These are phyloP conservation scores for Ustilago shanxiensis DNA, from an alignment of 1,284 basidiomycete species.

Conservation along the genomic window DNA sequence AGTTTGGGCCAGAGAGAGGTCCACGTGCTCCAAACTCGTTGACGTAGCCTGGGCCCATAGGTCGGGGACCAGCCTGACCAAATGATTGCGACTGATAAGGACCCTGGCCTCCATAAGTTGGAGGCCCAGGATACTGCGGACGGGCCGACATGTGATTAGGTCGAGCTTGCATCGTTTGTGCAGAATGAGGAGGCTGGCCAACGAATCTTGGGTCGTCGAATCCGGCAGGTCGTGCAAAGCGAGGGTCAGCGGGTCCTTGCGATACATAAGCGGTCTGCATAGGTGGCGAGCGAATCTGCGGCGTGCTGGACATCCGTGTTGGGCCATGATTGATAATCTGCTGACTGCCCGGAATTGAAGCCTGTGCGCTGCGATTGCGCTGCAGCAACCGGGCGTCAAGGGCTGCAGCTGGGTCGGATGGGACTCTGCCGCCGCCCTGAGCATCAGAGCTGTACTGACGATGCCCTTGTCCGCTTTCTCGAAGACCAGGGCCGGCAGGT, in stretches of 20 bases:
- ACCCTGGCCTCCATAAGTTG: slow-evolving; percentile 18
- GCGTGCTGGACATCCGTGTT: slow-evolving; percentile 37
- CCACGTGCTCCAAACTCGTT: slow-evolving; percentile 46
- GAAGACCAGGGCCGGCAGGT: slow-evolving; percentile 26
- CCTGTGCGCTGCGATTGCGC: slow-evolving; percentile 50
- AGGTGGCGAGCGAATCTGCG: slow-evolving; percentile 46
- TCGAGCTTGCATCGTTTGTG: slow-evolving; percentile 19
- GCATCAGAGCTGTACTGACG: slow-evolving; percentile 53
- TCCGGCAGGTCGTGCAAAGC: slow-evolving; percentile 17
- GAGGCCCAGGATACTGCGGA: slow-evolving; percentile 33
- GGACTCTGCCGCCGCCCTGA: slow-evolving; percentile 14
- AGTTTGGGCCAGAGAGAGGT: slow-evolving; percentile 17
- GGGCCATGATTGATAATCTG: slow-evolving; percentile 30
- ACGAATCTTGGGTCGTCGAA: slow-evolving; percentile 38
- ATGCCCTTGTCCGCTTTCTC: slow-evolving; percentile 28
- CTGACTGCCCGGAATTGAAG: slow-evolving; percentile 37
- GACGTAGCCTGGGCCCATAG: slow-evolving; percentile 23
- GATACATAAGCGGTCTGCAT: slow-evolving; percentile 9
- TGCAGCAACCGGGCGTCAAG: slow-evolving; percentile 39
- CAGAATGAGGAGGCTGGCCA: slow-evolving; percentile 14
- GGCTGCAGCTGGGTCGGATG: neutral
- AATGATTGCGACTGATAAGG: slow-evolving; percentile 33
- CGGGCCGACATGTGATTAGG: slow-evolving; percentile 19
- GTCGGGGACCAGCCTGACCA: slow-evolving; percentile 15
- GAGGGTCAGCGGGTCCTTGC: slow-evolving; percentile 29